Evolutionary conservation across 2,329 filamentous ascomycete genomes (phyloP).

Genomic region (Colletotrichum somersetense): DNA sequence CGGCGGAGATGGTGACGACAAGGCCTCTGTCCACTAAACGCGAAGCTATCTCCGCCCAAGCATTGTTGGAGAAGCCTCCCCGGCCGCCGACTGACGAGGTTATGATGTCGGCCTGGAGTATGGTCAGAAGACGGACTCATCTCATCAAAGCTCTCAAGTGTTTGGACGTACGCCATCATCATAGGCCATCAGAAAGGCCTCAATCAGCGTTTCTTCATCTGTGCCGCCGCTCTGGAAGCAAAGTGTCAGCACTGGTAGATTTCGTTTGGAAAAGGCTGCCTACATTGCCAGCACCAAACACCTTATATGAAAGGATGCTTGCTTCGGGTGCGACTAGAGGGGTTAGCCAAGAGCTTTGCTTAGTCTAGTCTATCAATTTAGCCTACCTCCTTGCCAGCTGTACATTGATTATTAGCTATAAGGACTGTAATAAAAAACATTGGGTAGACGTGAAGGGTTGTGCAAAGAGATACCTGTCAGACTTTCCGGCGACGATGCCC

Average conservation of each 20-base stretch:
- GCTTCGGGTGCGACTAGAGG: slow-evolving; percentile 47
- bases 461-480: slow-evolving; percentile 9
- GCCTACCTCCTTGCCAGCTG: slow-evolving; percentile 33
- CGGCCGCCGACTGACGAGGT: slow-evolving; percentile 51
- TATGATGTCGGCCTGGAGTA: slow-evolving; percentile 48
- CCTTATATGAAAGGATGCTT: slow-evolving; percentile 48
- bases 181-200: slow-evolving; percentile 48
- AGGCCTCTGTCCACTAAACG: slow-evolving; percentile 57
- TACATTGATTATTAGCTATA: background rate
- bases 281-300: slow-evolving; percentile 46
- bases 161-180: slow-evolving; percentile 45
- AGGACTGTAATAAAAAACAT: no score
- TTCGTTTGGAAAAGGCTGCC: background rate
- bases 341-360: no score
- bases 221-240: slow-evolving; percentile 36
- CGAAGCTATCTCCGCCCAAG: slow-evolving; percentile 53
- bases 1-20: slow-evolving; percentile 56
- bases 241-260: background rate
- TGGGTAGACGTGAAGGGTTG: no score
- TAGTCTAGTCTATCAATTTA: no score
- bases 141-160: accelerated
- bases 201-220: slow-evolving; percentile 49
- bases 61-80: slow-evolving; percentile 45
- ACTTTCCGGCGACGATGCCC: slow-evolving; percentile 46
- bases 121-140: background rate